phyloP scores from a whole-genome alignment of 73 alveolate genomes.

The Blepharisma stoltei region DNA sequence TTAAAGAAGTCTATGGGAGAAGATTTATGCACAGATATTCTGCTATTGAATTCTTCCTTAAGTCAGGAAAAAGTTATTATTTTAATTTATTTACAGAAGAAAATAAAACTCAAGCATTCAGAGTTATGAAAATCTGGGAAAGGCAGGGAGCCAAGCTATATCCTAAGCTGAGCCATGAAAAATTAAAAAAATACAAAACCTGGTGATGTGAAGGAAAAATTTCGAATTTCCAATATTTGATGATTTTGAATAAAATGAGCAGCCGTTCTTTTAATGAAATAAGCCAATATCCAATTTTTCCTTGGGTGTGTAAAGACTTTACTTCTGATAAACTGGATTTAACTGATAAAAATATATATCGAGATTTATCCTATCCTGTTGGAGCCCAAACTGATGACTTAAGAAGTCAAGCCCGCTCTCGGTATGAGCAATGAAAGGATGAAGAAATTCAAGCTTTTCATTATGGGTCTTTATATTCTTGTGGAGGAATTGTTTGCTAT shows the following conservation, averaged over 20 bases:
- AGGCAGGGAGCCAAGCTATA: slow-evolving; percentile 21
- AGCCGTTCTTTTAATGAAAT: slow-evolving; percentile 87
- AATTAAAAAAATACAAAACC: slow-evolving; percentile 75
- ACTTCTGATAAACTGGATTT: slow-evolving; percentile 53
- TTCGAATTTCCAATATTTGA: slow-evolving; percentile 87
- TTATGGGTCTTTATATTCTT: slow-evolving; percentile 73
- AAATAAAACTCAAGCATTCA: not conserved
- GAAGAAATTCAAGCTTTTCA: slow-evolving; percentile 27
- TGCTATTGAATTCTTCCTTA: slow-evolving; percentile 27
- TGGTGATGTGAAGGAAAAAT: slow-evolving; percentile 86
- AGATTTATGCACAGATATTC: not conserved
- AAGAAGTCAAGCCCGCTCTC: slow-evolving; percentile 37
- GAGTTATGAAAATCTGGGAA: not conserved
- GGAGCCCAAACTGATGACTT: slow-evolving; percentile 82
- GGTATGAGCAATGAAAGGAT: slow-evolving; percentile 19
- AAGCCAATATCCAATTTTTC: slow-evolving; percentile 97
- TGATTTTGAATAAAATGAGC: slow-evolving; percentile 82
- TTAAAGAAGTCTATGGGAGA: slow-evolving; percentile 26
- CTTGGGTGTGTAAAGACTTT: slow-evolving; percentile 91
- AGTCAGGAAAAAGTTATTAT: slow-evolving; percentile 17
- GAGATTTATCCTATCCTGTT: slow-evolving; percentile 79
- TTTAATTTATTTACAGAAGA: not conserved
- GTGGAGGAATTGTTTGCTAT: slow-evolving; percentile 65
- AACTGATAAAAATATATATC: slow-evolving; percentile 55
- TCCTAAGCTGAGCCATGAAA: slow-evolving; percentile 64